Percentiles rank a stretch among this genome's conserved stretches.
Conservation (phyloP, 345 rosid species). For the Eucalyptus sp. region DNA sequence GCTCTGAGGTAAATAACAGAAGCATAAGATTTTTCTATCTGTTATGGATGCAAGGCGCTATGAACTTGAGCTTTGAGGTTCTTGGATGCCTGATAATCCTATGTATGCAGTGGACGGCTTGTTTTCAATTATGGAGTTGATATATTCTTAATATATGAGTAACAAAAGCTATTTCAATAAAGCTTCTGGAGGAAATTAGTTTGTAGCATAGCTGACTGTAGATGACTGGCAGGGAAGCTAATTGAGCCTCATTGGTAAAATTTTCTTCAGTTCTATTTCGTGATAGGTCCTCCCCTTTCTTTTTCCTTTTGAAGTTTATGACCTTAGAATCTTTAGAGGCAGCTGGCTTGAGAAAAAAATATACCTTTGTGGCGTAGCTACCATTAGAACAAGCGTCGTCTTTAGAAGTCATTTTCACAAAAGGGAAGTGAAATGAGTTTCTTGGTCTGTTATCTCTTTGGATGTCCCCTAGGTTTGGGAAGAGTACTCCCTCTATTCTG, state of each 20-base stretch:
- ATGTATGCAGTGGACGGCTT: not conserved
- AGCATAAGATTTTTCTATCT: not conserved
- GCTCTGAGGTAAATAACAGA: slow-evolving; percentile 68
- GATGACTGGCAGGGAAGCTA: not conserved
- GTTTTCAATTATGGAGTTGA: not conserved
- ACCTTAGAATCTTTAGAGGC: not conserved
- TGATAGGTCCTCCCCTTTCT: not conserved
- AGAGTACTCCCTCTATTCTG: not conserved
- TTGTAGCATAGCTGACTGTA: not conserved
- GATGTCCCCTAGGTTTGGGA: not conserved
- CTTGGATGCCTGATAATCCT: not conserved
- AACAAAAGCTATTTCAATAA: not conserved
- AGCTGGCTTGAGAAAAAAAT: not conserved
- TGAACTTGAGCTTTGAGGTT: not conserved
- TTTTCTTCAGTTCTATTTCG: not conserved
- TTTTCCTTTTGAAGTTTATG: not conserved
- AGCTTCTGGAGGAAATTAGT: not conserved
- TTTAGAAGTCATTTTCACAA: not conserved
- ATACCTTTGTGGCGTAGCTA: not conserved
- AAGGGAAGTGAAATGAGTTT: not conserved
- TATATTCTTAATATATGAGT: not conserved
- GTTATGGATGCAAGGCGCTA: not conserved
- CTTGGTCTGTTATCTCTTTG: not conserved
- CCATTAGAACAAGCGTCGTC: not conserved
- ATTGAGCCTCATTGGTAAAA: not conserved